Conservation (phyloP, 441 rosid species). For the Bruguiera hainesii region DNA sequence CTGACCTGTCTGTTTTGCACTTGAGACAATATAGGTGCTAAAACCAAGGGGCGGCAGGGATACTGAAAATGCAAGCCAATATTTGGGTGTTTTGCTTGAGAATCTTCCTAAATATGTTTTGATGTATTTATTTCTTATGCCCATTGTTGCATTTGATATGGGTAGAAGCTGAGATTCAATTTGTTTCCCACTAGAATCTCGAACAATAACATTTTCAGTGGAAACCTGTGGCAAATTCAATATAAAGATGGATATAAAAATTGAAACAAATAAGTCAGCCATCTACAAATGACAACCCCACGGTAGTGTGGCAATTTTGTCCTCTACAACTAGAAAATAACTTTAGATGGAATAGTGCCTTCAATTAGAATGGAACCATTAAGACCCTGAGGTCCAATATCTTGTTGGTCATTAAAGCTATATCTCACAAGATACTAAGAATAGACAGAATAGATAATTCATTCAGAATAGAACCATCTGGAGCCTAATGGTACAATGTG, state of each 20-base stretch:
- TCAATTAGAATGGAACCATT: background rate
- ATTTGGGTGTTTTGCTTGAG: slow-evolving; percentile 53
- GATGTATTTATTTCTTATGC: slow-evolving; percentile 60
- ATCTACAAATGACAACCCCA: background rate
- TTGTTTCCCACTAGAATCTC: slow-evolving; percentile 72
- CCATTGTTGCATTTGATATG: slow-evolving; percentile 46
- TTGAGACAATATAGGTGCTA: slow-evolving; percentile 63
- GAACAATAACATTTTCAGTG: slow-evolving; percentile 54
- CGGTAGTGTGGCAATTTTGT: background rate
- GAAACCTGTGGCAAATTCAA: slow-evolving; percentile 50
- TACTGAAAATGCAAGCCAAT: slow-evolving; percentile 83
- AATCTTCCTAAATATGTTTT: slow-evolving; percentile 67
- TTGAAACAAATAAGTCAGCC: slow-evolving; percentile 2
- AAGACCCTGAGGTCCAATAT: background rate
- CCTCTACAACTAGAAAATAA: background rate
- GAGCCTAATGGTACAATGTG: too few species aligned
- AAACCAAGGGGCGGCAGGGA: slow-evolving; percentile 89
- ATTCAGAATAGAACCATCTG: too few species aligned
- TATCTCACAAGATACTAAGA: background rate
- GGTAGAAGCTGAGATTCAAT: slow-evolving; percentile 86
- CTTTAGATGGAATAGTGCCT: background rate
- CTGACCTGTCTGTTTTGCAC: slow-evolving; percentile 54
- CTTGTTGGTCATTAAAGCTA: slow-evolving; percentile 2
- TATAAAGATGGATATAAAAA: background rate
- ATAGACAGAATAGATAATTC: too few species aligned